Conservation (phyloP, 345 rosid genomes). For the Gossypium ekmanianum region DNA sequence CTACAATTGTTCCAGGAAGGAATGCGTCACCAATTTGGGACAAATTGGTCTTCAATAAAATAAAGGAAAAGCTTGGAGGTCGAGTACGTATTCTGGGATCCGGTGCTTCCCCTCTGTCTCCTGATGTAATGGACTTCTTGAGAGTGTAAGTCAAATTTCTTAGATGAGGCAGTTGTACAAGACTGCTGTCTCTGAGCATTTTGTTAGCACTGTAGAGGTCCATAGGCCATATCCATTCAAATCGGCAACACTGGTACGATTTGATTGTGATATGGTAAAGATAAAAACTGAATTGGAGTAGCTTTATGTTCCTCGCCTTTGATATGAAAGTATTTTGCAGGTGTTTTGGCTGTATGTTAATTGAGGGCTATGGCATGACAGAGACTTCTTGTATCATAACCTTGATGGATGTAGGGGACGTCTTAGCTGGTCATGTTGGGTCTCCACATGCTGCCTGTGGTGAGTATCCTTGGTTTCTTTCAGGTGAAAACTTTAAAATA, state of each 20-base stretch:
- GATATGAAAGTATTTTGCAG: constrained; percentile 29
- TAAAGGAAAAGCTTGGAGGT: constrained; percentile 82
- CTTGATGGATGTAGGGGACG: constrained; percentile 37
- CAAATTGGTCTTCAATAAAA: constrained; percentile 74
- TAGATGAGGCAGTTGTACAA: neutral
- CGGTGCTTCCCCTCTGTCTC: constrained; percentile 90
- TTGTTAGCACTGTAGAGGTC: neutral
- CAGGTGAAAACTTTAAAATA: neutral
- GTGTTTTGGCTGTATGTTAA: constrained; percentile 82
- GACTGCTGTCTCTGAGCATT: neutral
- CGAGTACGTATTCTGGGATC: constrained; percentile 67
- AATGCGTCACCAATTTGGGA: constrained; percentile 80
- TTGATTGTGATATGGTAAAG: neutral
- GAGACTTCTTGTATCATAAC: constrained; percentile 77
- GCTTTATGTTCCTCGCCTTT: neutral
- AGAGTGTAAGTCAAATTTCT: constrained; percentile 57
- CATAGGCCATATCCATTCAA: neutral
- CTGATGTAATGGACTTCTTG: constrained; percentile 82
- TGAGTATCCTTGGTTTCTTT: constrained; percentile 27
- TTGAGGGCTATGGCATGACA: constrained; percentile 94
- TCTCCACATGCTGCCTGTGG: constrained; percentile 83
- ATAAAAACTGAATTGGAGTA: neutral
- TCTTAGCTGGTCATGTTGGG: constrained; percentile 59
- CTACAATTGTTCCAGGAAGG: constrained; percentile 42
- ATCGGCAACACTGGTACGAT: neutral